These are phyloP conservation scores for Protea cynaroides DNA, from an alignment of 164 flowering plant species.

Conservation along the genomic window DNA sequence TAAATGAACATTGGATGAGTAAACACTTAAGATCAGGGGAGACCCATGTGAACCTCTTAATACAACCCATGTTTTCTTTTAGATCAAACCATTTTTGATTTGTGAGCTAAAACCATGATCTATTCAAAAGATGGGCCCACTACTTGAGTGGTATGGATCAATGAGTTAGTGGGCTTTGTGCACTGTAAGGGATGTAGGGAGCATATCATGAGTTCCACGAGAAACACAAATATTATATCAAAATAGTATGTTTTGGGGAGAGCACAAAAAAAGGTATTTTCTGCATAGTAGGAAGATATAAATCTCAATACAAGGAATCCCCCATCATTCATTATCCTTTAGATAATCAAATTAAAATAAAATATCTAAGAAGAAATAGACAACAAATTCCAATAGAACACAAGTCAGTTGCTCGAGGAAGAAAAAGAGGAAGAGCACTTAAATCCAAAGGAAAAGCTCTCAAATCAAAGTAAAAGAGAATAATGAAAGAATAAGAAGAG, in stretches of 20 bases:
- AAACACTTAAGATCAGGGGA: too few species aligned
- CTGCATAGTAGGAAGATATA: slow-evolving; percentile 25
- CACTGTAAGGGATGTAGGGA: background rate
- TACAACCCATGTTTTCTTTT: too few species aligned
- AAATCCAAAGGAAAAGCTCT: slow-evolving; percentile 10
- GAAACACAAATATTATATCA: slow-evolving; percentile 1
- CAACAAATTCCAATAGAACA: slow-evolving; percentile 45
- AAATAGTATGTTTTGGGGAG: slow-evolving; percentile 7
- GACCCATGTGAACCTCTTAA: too few species aligned
- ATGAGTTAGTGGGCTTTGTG: background rate
- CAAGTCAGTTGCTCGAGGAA: slow-evolving; percentile 83
- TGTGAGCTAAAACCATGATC: too few species aligned
- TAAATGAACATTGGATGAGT: background rate
- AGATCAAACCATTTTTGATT: background rate
- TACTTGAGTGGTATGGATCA: background rate
- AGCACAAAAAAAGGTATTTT: slow-evolving; percentile 53
- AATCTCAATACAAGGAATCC: slow-evolving; percentile 33
- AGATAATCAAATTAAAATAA: slow-evolving; percentile 20
- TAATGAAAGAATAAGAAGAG: slow-evolving; percentile 6
- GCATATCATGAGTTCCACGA: background rate
- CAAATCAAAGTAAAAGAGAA: slow-evolving; percentile 3
- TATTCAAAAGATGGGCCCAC: background rate
- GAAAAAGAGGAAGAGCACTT: slow-evolving; percentile 19
- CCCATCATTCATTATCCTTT: slow-evolving; percentile 44
- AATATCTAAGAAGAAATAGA: slow-evolving; percentile 30